Percentiles rank a stretch among this genome's conserved stretches.
Evolutionary conservation across 441 rosid genomes (phyloP).

Genomic region (Croton setiger): DNA sequence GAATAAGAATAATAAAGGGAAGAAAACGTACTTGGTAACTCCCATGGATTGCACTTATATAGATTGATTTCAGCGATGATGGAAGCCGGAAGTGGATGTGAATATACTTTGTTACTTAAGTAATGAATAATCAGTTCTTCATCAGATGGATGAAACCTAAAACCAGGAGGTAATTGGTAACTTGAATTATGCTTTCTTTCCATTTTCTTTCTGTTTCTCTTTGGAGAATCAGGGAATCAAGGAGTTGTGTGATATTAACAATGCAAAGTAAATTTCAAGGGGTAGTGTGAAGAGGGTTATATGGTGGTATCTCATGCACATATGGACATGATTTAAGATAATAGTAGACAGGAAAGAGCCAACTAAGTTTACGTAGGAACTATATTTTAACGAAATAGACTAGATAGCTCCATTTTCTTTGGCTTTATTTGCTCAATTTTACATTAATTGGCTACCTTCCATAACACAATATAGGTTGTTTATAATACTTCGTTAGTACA

Average conservation of each 20-base stretch:
- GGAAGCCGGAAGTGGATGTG: slow-evolving; percentile 40
- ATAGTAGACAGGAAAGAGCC: slow-evolving; percentile 9
- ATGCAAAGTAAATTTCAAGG: not conserved
- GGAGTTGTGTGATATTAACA: not conserved
- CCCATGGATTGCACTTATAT: slow-evolving; percentile 51
- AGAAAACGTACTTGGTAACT: slow-evolving; percentile 39
- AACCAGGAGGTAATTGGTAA: slow-evolving; percentile 49
- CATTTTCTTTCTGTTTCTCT: not conserved
- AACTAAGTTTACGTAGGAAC: not conserved
- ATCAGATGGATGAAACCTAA: slow-evolving; percentile 62
- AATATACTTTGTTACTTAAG: slow-evolving; percentile 43
- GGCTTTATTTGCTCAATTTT: not conserved
- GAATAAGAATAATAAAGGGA: not conserved
- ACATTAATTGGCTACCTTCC: not conserved
- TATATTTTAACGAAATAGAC: not conserved
- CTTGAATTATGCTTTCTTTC: not conserved
- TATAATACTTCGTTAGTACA: no score
- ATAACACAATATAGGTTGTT: not conserved
- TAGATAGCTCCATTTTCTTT: not conserved
- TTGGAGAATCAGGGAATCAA: not conserved
- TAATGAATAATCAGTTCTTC: slow-evolving; percentile 55
- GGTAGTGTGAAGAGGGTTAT: not conserved
- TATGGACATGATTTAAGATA: slow-evolving; percentile 7
- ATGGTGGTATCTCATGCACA: slow-evolving; percentile 14
- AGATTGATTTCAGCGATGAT: slow-evolving; percentile 45